phyloP scores from a whole-genome alignment of 1,284 basidiomycete genomes.

The Chondrostereum purpureum region DNA sequence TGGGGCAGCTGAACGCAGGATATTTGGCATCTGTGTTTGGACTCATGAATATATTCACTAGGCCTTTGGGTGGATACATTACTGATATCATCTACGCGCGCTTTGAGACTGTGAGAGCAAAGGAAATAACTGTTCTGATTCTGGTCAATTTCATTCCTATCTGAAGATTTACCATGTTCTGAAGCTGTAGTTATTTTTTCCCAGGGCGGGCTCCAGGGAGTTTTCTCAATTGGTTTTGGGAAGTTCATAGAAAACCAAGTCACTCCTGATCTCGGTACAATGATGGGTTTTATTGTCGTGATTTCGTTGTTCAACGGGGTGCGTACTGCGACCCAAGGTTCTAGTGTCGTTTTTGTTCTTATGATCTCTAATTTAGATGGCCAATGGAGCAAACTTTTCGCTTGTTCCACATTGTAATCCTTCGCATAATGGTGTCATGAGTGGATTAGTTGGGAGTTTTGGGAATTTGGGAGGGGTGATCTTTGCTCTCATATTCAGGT shows the following conservation, averaged over 20 bases:
- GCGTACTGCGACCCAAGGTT: conserved; percentile 16
- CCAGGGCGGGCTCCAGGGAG: conserved; percentile 41
- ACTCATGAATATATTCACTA: conserved; percentile 47
- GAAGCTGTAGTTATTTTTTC: conserved; percentile 17
- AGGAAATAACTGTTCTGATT: conserved; percentile 18
- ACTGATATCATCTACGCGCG: conserved; percentile 42
- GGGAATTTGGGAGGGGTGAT: conserved; percentile 51
- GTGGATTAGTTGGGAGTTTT: conserved; percentile 44
- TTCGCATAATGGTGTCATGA: conserved; percentile 29
- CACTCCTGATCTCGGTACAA: conserved; percentile 12
- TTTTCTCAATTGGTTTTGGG: conserved; percentile 34
- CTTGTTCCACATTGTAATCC: conserved; percentile 49
- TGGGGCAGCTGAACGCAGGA: conserved; percentile 44
- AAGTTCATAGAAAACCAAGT: conserved; percentile 35
- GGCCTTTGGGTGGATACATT: conserved; percentile 47
- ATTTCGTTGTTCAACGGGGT: conserved; percentile 12
- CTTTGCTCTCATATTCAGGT: conserved; percentile 46
- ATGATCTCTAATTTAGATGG: conserved; percentile 36
- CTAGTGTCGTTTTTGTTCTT: conserved; percentile 23
- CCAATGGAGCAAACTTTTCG: conserved; percentile 49
- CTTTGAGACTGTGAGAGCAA: conserved; percentile 45
- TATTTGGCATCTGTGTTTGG: conserved; percentile 38
- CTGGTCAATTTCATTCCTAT: conserved; percentile 24
- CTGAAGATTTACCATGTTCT: background rate
- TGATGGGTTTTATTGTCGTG: conserved; percentile 11